Evolutionary conservation across 345 rosid genomes (phyloP).

Genomic region (Dimocarpus longan): DNA sequence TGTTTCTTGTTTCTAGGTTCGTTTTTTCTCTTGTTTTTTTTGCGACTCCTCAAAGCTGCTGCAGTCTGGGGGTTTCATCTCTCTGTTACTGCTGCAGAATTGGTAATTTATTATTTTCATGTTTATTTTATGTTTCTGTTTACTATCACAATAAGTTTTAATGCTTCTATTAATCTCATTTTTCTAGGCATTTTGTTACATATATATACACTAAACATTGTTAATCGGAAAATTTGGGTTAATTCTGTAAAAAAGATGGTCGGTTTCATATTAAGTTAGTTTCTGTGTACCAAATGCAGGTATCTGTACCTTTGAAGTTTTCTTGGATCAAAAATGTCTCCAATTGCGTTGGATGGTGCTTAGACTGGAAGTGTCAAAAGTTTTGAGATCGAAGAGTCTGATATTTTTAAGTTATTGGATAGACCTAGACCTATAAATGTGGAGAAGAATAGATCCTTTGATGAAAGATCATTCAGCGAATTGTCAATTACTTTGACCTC

Average conservation of each 20-base stretch:
- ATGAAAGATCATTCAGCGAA: slow-evolving; percentile 37
- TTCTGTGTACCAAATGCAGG: slow-evolving; percentile 4
- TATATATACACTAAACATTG: not conserved
- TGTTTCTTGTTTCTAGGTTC: not conserved
- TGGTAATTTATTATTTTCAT: not conserved
- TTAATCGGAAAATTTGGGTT: not conserved
- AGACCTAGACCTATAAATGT: slow-evolving; percentile 38
- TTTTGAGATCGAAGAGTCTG: slow-evolving; percentile 42
- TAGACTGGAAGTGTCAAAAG: slow-evolving; percentile 28
- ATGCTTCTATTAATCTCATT: too few species aligned
- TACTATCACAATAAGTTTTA: too few species aligned
- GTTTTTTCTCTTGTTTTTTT: not conserved
- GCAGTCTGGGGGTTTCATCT: not conserved
- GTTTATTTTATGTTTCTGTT: not conserved
- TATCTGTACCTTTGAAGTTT: not conserved
- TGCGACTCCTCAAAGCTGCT: slow-evolving; percentile 11
- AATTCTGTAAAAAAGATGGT: not conserved
- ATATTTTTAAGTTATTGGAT: slow-evolving; percentile 31
- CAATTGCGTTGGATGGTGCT: slow-evolving; percentile 14
- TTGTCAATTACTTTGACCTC: slow-evolving; percentile 24
- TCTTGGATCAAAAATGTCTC: slow-evolving; percentile 27
- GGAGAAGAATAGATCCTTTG: slow-evolving; percentile 39
- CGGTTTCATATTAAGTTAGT: not conserved
- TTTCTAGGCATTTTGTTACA: too few species aligned
- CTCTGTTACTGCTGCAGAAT: not conserved